Evolutionary conservation across 1,284 basidiomycete genomes (phyloP), one percentile per base, ranked within the genome.

Genomic region (Apiotrichum laibachii): DNA sequence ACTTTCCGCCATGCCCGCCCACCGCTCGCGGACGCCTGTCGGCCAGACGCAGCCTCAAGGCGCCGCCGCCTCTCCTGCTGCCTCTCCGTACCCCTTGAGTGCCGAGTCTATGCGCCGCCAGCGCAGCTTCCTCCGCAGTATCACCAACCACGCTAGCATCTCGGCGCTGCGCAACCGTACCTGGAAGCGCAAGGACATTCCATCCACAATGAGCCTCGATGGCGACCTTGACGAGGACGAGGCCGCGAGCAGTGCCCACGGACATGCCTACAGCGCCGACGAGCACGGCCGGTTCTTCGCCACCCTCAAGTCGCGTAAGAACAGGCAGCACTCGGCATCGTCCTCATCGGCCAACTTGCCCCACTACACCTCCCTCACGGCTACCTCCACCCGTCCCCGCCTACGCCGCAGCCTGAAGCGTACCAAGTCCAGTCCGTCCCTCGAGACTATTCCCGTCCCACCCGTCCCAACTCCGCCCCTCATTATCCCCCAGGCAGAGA

Each of bases 61-160:
- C 12, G 39, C 12, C 5, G 39, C 39, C 39, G 39, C 39, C 11
- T 4, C 13, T 40, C 3, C 13, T 40, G 39, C 11, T 18, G 12
- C 18, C 3, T 40, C 39, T 13, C 39, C 39, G 39, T 40, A 15
- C 39, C 5, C 39, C 39, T 15, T 10, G 4, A 40, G 5, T 13
- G 26, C 26, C 26, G 26, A 31, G 26, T 31, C 26, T 3, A 31
- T 31, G 26, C 26, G 26, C 26, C 49, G 49, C 62, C 18, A 68
- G 13, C 67, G 69, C 15, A 68, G 68, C 6, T 62, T 73, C 45
- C 59, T 73, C 1, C 58, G 69, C 8, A 58, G 67, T 5, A 55
- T 73, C 18, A 68, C 72, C 1, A 69, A 72, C 50, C 67, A 72
- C 59, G 66, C 72, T 3, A 67, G 65, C 33, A 50, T 73, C 19